These are phyloP conservation scores for Rugosomyces carneus DNA, from an alignment of 1,284 basidiomycete species.

Conservation along the genomic window DNA sequence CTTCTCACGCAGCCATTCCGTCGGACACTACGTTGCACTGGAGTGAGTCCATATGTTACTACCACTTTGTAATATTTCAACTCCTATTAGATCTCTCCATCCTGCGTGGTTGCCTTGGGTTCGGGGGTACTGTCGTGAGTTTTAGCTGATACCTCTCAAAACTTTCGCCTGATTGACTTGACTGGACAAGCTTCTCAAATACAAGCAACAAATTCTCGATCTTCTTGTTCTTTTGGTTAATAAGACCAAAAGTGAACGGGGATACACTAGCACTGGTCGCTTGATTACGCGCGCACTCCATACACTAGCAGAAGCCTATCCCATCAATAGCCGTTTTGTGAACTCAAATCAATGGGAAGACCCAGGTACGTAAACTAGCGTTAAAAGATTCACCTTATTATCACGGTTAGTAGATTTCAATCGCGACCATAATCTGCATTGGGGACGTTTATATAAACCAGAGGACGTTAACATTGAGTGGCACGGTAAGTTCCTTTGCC, in stretches of 20 bases:
- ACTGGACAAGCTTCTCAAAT: constrained; percentile 53
- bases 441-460: constrained; percentile 81
- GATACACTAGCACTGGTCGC: constrained; percentile 79
- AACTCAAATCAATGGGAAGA: constrained; percentile 82
- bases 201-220: constrained; percentile 65
- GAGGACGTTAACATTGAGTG: constrained; percentile 83
- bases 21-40: constrained; percentile 94
- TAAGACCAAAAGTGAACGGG: constrained; percentile 84
- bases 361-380: constrained; percentile 43
- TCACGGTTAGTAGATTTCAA: constrained; percentile 53
- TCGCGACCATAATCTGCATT: constrained; percentile 66
- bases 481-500: constrained; percentile 55
- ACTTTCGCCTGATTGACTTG: constrained; percentile 6
- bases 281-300: constrained; percentile 77
- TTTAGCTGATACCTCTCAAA: not conserved
- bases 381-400: constrained; percentile 7
- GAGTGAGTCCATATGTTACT: constrained; percentile 50
- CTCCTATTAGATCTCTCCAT: constrained; percentile 61
- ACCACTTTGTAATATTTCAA: constrained; percentile 3
- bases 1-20: constrained; percentile 72
- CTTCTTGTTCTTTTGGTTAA: constrained; percentile 70
- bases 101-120: constrained; percentile 72
- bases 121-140: constrained; percentile 59
- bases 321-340: constrained; percentile 77
- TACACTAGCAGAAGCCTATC: constrained; percentile 76